These are phyloP conservation scores for Fraxinus velutina DNA, from an alignment of 305 asterid species.

Conservation along the genomic window DNA sequence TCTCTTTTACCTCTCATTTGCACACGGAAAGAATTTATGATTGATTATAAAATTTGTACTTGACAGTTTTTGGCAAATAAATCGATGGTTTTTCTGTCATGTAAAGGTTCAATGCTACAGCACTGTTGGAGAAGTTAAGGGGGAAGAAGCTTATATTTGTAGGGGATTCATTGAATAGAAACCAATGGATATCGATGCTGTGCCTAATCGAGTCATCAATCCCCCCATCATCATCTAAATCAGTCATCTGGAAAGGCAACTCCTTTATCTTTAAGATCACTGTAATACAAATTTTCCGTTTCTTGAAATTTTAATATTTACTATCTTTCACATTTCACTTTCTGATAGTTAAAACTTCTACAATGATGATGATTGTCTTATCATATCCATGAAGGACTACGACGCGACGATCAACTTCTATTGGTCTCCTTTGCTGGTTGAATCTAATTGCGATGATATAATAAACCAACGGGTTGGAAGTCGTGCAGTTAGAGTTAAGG, in stretches of 20 bases:
- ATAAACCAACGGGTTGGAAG: conserved; percentile 24
- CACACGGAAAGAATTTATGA: background rate
- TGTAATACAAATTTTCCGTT: conserved; percentile 24
- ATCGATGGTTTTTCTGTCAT: background rate
- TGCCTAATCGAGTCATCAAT: conserved; percentile 39
- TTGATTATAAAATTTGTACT: background rate
- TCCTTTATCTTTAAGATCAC: conserved; percentile 11
- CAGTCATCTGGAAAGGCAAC: conserved; percentile 20
- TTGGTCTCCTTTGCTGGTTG: conserved; percentile 79
- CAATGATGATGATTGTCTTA: background rate
- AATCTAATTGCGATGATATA: conserved; percentile 62
- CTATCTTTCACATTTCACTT: no score
- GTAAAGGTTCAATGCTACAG: conserved; percentile 36
- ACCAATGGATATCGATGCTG: conserved; percentile 45
- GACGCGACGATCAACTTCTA: conserved; percentile 60
- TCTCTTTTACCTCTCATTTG: background rate
- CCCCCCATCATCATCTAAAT: conserved; percentile 7
- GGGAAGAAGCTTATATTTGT: conserved; percentile 38
- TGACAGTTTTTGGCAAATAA: background rate
- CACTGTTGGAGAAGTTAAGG: conserved; percentile 38
- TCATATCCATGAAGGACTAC: conserved; percentile 40
- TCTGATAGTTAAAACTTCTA: background rate
- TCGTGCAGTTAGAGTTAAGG: conserved; percentile 30
- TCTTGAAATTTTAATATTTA: background rate
- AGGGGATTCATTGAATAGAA: conserved; percentile 48